Percentiles rank a stretch among this genome's conserved stretches.
Evolutionary conservation across 2,329 filamentous ascomycete genomes (phyloP).

Genomic region (Claviceps capensis): DNA sequence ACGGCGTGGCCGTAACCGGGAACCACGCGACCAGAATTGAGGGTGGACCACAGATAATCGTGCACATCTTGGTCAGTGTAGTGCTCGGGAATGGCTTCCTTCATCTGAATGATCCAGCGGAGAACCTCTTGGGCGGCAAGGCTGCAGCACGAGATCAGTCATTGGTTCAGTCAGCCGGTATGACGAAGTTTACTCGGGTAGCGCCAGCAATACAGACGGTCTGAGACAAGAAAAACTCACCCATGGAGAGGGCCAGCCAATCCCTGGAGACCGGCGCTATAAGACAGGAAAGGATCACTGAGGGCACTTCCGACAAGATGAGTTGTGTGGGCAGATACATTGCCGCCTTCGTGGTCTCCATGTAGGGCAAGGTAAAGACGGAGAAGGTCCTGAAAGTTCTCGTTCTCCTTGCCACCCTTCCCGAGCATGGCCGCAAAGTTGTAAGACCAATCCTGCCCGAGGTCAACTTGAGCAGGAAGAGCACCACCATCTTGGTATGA

Average conservation of each 20-base stretch:
- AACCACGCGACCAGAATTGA: slow-evolving; percentile 87
- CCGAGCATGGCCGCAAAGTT: slow-evolving; percentile 97
- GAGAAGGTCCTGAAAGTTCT: slow-evolving; percentile 89
- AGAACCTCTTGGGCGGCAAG: slow-evolving; percentile 94
- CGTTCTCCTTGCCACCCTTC: slow-evolving; percentile 75
- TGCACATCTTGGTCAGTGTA: slow-evolving; percentile 74
- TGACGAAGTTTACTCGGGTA: background rate
- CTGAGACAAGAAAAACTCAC: slow-evolving; percentile 25
- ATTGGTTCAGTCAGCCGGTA: background rate
- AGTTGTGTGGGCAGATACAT: slow-evolving; percentile 90
- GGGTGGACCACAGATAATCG: slow-evolving; percentile 81
- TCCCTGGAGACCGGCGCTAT: slow-evolving; percentile 89
- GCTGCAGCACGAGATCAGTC: slow-evolving; percentile 21
- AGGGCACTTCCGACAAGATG: slow-evolving; percentile 91
- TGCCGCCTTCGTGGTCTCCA: slow-evolving; percentile 95
- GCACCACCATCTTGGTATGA: slow-evolving; percentile 62
- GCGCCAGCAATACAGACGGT: background rate
- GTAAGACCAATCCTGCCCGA: slow-evolving; percentile 90
- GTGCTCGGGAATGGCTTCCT: slow-evolving; percentile 64
- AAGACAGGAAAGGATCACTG: slow-evolving; percentile 88
- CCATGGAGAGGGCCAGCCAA: slow-evolving; percentile 66
- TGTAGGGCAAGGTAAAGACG: slow-evolving; percentile 91
- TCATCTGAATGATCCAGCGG: slow-evolving; percentile 94
- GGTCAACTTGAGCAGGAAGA: slow-evolving; percentile 63
- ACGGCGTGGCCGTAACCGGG: slow-evolving; percentile 94